Percentiles rank a stretch among this genome's conserved stretches.
Conservation (phyloP, 345 rosid species). For the Rubroshorea leprosula region DNA sequence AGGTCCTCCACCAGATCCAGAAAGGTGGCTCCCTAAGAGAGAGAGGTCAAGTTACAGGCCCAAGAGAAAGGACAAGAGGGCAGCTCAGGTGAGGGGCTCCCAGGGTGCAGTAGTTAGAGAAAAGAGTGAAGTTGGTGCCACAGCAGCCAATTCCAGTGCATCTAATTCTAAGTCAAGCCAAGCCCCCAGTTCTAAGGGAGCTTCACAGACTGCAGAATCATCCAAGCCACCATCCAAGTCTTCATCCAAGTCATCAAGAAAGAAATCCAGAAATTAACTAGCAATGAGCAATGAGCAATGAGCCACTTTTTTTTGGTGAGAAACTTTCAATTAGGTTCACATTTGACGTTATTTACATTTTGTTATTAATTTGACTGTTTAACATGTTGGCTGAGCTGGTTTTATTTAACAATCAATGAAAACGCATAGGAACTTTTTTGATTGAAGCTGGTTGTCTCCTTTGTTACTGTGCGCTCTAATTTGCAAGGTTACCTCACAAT, state of each 20-base stretch:
- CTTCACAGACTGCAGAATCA: conserved; percentile 38
- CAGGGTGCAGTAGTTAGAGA: conserved; percentile 83
- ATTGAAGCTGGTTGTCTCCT: too few species aligned
- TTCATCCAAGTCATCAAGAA: conserved; percentile 80
- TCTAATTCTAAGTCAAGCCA: conserved; percentile 38
- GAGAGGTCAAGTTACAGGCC: conserved; percentile 92
- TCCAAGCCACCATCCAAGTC: conserved; percentile 56
- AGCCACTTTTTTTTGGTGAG: neutral
- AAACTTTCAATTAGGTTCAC: conserved; percentile 5
- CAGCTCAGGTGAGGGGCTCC: conserved; percentile 92
- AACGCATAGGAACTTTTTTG: too few species aligned
- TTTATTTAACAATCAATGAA: neutral
- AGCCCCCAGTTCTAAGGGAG: conserved; percentile 38
- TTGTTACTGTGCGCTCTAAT: too few species aligned
- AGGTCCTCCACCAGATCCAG: conserved; percentile 97
- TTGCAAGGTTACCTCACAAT: too few species aligned
- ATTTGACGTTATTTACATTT: conserved; percentile 4
- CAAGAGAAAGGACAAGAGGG: conserved; percentile 91
- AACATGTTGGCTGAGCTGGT: neutral
- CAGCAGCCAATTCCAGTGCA: conserved; percentile 25
- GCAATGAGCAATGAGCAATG: conserved; percentile 5
- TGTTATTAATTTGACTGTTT: conserved; percentile 2
- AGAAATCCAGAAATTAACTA: conserved; percentile 72
- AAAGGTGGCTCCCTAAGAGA: conserved; percentile 96
- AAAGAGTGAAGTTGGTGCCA: conserved; percentile 54